Percentiles rank a stretch among this genome's conserved stretches.
These are phyloP conservation scores for Naegleria gruberi DNA, from an alignment of 208 protist species.

Conservation along the genomic window DNA sequence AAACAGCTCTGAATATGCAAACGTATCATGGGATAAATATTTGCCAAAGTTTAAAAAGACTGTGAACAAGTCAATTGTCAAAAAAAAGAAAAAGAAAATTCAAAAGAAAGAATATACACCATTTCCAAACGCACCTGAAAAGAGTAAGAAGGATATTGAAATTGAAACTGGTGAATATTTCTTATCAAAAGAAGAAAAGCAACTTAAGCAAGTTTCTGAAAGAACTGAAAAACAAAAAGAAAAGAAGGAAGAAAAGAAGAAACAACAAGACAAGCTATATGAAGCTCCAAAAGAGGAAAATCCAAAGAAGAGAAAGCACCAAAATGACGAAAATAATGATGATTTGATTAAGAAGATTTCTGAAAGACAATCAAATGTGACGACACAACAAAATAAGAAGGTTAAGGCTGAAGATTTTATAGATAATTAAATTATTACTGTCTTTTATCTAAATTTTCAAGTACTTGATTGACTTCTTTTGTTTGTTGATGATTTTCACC, in stretches of 20 bases:
- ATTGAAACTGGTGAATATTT: conserved; percentile 75
- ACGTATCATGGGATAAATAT: conserved; percentile 96
- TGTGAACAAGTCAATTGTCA: conserved; percentile 36
- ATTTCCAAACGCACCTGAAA: conserved; percentile 47
- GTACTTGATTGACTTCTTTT: background rate
- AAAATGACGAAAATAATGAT: background rate
- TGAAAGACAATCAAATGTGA: background rate
- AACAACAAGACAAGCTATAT: background rate
- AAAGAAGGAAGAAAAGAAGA: background rate
- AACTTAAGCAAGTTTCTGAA: background rate
- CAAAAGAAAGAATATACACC: conserved; percentile 61
- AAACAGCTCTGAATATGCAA: conserved; percentile 87
- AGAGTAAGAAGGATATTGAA: conserved; percentile 50
- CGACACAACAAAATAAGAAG: background rate
- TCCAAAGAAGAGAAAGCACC: background rate
- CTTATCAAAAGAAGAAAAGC: conserved; percentile 35
- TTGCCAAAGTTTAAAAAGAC: conserved; percentile 91
- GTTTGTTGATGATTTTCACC: background rate
- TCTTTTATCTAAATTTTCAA: background rate
- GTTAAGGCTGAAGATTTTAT: background rate
- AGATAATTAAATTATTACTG: background rate
- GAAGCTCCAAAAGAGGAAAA: background rate
- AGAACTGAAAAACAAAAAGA: conserved; percentile 15
- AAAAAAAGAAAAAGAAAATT: conserved; percentile 34
- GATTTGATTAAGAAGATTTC: background rate